Evolutionary conservation across 768 basidiomycete genomes (phyloP), one percentile per base, ranked within the genome.

Genomic region (Phylloporus arenicola): DNA sequence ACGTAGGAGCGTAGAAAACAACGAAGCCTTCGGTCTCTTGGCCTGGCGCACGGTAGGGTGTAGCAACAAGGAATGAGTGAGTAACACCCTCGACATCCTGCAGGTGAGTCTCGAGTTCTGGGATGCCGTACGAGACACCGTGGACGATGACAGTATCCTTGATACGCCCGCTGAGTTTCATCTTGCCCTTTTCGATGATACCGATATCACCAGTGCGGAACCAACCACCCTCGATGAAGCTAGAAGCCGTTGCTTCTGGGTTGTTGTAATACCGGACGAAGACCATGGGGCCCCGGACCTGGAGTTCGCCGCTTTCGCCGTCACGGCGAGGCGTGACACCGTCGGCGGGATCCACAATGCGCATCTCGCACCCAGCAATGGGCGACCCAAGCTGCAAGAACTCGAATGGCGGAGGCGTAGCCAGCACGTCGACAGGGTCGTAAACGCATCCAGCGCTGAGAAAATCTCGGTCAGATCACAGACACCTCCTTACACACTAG

Each of bases 21-120:
- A n/a, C n/a, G n/a, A n/a, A n/a, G n/a, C n/a, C n/a, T n/a, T n/a
- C n/a, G n/a, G n/a, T n/a, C n/a, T n/a, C n/a, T n/a, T n/a, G n/a
- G n/a, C n/a, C n/a, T n/a, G n/a, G n/a, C n/a, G n/a, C n/a, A n/a
- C n/a, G n/a, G n/a, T n/a, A n/a, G n/a, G n/a, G n/a, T n/a, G n/a
- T n/a, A n/a, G n/a, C n/a, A n/a, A n/a, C n/a, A n/a, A n/a, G n/a
- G n/a, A n/a, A n/a, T n/a, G n/a, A n/a, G n/a, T n/a, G n/a, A n/a
- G n/a, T n/a, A 19, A 47, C 46, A 20, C 46, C 46, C 46, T 47
- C 46, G 27, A 47, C 46, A 16, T 38, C 39, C 24, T 47, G 47
- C 17, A 30, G 39, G 29, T 37, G 45, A 20, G 24, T 46, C 35
- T 46, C 45, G n/a, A 46, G 31, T 22, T 45, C 43, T 8, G 43